These are phyloP conservation scores for Epichloe sylvatica DNA, from an alignment of 2,329 filamentous ascomycete species.

Conservation along the genomic window DNA sequence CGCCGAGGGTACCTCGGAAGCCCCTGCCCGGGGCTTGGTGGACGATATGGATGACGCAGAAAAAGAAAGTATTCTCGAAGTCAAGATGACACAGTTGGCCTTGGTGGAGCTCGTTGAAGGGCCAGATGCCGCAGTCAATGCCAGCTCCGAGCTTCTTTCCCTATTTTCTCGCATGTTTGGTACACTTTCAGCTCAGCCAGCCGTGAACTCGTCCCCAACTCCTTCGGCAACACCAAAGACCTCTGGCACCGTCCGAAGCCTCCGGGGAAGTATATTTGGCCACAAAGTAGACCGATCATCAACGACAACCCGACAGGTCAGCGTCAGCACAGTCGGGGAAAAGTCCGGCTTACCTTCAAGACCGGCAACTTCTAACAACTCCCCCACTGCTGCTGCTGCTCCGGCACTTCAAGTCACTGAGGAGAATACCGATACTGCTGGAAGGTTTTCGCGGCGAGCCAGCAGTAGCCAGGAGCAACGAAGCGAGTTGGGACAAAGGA, in stretches of 20 bases:
- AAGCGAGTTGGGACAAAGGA: constrained; percentile 34
- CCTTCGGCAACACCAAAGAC: constrained; percentile 51
- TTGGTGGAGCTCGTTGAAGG: constrained; percentile 75
- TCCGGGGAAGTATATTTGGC: constrained; percentile 69
- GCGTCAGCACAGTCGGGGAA: constrained; percentile 21
- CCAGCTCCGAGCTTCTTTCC: constrained; percentile 68
- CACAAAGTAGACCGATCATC: constrained; percentile 32
- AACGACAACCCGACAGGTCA: constrained; percentile 28
- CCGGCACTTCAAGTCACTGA: constrained; percentile 68
- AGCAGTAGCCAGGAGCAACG: constrained; percentile 24
- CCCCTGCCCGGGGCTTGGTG: constrained; percentile 37
- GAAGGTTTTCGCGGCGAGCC: constrained; percentile 17
- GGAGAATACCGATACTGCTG: constrained; percentile 34
- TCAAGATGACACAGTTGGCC: constrained; percentile 87
- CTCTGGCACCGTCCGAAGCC: constrained; percentile 54
- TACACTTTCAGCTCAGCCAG: constrained; percentile 32
- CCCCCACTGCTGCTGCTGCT: constrained; percentile 24
- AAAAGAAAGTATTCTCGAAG: constrained; percentile 82
- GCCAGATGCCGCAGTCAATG: constrained; percentile 73
- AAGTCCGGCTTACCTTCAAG: constrained; percentile 19
- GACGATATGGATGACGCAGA: constrained; percentile 74
- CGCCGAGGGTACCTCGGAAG: constrained; percentile 11
- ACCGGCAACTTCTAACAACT: constrained; percentile 31
- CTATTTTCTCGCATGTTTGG: constrained; percentile 75
- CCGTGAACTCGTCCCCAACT: constrained; percentile 22